phyloP scores from a whole-genome alignment of 2,329 filamentous ascomycete species.

The Dothideomycetes sp. region DNA sequence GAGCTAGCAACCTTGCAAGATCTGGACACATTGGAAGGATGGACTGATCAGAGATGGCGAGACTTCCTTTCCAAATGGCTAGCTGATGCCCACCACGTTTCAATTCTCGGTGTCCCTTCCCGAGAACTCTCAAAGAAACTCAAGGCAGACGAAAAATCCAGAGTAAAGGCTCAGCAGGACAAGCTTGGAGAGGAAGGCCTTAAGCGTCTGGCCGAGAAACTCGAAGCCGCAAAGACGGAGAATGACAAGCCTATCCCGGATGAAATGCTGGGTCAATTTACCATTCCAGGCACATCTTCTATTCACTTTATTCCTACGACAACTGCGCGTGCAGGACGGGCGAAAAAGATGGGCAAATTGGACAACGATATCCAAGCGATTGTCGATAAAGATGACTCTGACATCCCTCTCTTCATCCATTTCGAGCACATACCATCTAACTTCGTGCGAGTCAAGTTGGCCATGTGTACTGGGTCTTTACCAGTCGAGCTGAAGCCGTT shows the following conservation, averaged over 20 bases:
- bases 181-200: constrained; percentile 74
- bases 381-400: constrained; percentile 57
- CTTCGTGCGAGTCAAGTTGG: constrained; percentile 76
- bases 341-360: constrained; percentile 56
- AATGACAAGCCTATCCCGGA: constrained; percentile 82
- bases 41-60: constrained; percentile 78
- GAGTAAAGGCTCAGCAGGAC: constrained; percentile 68
- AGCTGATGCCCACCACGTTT: constrained; percentile 73
- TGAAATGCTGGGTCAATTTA: constrained; percentile 68
- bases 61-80: constrained; percentile 75
- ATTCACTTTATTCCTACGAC: constrained; percentile 90
- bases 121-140: constrained; percentile 65
- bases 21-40: constrained; percentile 60
- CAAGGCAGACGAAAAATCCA: constrained; percentile 68
- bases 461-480: constrained; percentile 66
- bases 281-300: constrained; percentile 74
- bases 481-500: constrained; percentile 78
- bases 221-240: constrained; percentile 74
- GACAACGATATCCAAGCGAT: constrained; percentile 62
- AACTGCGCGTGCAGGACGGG: constrained; percentile 72
- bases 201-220: constrained; percentile 58
- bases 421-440: constrained; percentile 91
- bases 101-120: constrained; percentile 80
- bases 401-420: constrained; percentile 80
- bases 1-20: constrained; percentile 33